These are phyloP conservation scores for Phialophora tarda DNA, from an alignment of 2,329 filamentous ascomycete genomes.

Conservation along the genomic window DNA sequence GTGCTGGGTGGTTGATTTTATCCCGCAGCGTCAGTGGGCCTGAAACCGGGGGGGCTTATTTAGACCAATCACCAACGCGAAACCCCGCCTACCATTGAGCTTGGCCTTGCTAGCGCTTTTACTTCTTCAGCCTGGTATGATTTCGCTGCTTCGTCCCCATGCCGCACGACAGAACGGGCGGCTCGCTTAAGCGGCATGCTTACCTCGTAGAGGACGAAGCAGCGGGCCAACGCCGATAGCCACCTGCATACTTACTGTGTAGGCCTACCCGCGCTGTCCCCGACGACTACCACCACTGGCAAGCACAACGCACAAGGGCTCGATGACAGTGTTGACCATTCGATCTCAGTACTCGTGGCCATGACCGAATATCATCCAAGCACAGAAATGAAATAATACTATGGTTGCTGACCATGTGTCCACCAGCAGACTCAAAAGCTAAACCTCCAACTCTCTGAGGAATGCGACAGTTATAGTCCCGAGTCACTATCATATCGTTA, in stretches of 20 bases:
- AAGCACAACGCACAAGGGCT: neutral
- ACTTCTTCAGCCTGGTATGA: constrained; percentile 2
- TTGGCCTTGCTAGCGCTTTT: neutral
- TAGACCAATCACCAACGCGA: neutral
- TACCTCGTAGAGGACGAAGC: neutral
- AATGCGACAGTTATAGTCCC: neutral
- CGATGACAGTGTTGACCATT: neutral
- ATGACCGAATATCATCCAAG: neutral
- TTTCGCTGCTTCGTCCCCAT: neutral
- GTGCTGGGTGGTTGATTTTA: neutral
- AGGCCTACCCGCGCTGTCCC: neutral
- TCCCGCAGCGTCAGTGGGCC: neutral
- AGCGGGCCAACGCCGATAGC: neutral
- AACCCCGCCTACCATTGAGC: neutral
- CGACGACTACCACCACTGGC: neutral
- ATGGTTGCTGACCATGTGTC: no score
- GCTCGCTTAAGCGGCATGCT: neutral
- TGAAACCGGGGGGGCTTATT: neutral
- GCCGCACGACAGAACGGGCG: neutral
- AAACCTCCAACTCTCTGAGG: no score
- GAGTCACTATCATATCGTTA: neutral
- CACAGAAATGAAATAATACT: neutral
- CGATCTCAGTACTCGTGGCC: neutral
- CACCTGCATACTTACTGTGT: neutral
- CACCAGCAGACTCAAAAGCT: no score